Base-by-base conservation (phyloP, 495 filamentous ascomycete genomes). In the Penicillium arizonense region DNA sequence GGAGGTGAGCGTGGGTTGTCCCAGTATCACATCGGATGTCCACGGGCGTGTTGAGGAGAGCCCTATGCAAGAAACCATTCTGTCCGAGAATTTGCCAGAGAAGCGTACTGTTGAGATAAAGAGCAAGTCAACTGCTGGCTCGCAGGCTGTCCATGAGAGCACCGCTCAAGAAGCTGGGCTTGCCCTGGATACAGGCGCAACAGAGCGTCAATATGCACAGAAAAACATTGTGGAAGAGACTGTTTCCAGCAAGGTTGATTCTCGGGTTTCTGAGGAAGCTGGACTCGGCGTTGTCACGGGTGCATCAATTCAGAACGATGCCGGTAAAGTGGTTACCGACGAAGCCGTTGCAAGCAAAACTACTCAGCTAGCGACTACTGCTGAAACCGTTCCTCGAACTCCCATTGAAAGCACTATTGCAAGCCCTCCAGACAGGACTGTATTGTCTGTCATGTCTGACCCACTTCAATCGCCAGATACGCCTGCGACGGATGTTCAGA, bases 1-100 rank as follows among this genome's bases (percentile, higher is more conserved):
- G 16, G 59, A 59, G 3, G 23, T 55, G 12, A 44, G 45, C 21
- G 65, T 64, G n/a, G 49, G 59, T 16, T 52, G 56, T 18, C 46
- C 53, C 3, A 70, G 61, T 36, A 47, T 64, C n/a, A 52, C 36
- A 14, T 51, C 50, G 0, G 46, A 54, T 10, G 24, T 28, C 13
- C 50, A 53, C 13, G 44, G 30, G 12, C 30, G n/a, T 26, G 34
- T 33, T 8, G 13, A 41, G 36, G 1, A 21, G 12, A 32, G 28
- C 7, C 28, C 38, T 7, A 16, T 30, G 36, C 26, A 26, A 18
- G 51, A 41, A 39, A 21, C 12, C 4, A 47, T 13, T 2, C 6
- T 26, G 8, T 7, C 48, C 2, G 43, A 47, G 36, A 9, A 33
- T 18, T 9, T 24, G 2, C 14, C 24, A 18, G 35, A 40, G 24